Percentiles rank a stretch among this genome's conserved stretches.
These are phyloP conservation scores for Acacia pycnantha DNA, from an alignment of 331 rosid species.

Conservation along the genomic window DNA sequence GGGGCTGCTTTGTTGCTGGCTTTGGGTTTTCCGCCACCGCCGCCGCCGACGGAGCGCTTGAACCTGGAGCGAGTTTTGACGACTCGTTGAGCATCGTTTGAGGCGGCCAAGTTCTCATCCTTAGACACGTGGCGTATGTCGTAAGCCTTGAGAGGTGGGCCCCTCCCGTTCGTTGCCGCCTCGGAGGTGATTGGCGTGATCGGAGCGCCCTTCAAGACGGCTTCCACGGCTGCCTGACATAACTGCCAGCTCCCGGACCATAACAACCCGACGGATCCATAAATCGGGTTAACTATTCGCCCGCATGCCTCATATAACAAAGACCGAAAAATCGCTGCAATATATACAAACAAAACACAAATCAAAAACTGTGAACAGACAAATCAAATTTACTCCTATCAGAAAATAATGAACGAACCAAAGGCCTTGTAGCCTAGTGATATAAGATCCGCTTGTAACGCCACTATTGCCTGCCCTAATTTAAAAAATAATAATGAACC, in stretches of 20 bases:
- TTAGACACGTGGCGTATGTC: slow-evolving; percentile 93
- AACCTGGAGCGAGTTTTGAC: slow-evolving; percentile 62
- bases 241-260: slow-evolving; percentile 98
- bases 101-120: slow-evolving; percentile 67
- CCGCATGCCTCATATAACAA: slow-evolving; percentile 93
- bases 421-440: too few species aligned
- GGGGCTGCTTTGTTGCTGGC: slow-evolving; percentile 11
- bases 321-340: slow-evolving; percentile 83
- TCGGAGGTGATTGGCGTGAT: slow-evolving; percentile 79
- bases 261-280: slow-evolving; percentile 83
- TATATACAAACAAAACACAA: background rate
- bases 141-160: slow-evolving; percentile 80
- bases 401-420: background rate
- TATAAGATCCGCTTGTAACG: too few species aligned
- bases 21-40: slow-evolving; percentile 45
- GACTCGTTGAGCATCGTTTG: slow-evolving; percentile 39
- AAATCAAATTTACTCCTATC: background rate
- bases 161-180: slow-evolving; percentile 62
- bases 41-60: slow-evolving; percentile 51
- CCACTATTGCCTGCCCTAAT: too few species aligned
- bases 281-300: slow-evolving; percentile 86
- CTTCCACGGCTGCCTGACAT: slow-evolving; percentile 91
- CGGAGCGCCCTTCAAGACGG: slow-evolving; percentile 82
- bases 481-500: background rate
- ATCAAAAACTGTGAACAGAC: background rate